Evolutionary conservation across 139 green algal genomes (phyloP).

Genomic region (Prasinococcaceae sp.): DNA sequence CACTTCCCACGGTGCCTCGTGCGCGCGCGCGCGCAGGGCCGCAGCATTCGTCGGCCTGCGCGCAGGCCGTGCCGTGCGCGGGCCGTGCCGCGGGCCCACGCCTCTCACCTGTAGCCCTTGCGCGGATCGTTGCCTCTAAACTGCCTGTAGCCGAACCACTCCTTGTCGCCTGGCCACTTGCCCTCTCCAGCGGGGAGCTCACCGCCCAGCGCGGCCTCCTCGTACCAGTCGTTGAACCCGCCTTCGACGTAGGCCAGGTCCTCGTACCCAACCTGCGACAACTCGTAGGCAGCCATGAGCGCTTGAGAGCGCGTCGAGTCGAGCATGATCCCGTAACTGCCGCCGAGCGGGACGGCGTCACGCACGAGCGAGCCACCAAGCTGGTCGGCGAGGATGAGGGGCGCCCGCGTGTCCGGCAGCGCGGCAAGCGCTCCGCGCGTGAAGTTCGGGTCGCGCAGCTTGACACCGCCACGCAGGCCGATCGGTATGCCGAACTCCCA

Average conservation of each 20-base stretch:
- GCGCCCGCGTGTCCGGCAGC: background rate
- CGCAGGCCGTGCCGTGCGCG: too few species aligned
- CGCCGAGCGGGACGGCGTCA: conserved; percentile 1
- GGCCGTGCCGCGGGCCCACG: too few species aligned
- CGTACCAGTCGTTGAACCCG: conserved; percentile 13
- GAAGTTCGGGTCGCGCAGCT: background rate
- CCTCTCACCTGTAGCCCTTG: too few species aligned
- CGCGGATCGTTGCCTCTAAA: conserved; percentile 5
- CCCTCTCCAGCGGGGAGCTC: background rate
- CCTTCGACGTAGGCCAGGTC: conserved; percentile 7
- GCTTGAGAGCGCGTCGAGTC: conserved; percentile 5
- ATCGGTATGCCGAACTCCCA: background rate
- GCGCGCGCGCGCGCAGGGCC: too few species aligned
- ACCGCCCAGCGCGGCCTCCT: background rate
- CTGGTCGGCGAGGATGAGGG: conserved; percentile 1
- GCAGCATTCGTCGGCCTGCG: too few species aligned
- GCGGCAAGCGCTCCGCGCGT: background rate
- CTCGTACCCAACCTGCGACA: conserved; percentile 8
- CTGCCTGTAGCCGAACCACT: conserved; percentile 16
- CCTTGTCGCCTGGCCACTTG: conserved; percentile 6
- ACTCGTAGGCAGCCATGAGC: conserved; percentile 3
- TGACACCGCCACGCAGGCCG: background rate
- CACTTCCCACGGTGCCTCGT: too few species aligned
- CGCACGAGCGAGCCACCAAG: conserved; percentile 5
- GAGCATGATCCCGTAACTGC: background rate